A percentile compares a stretch with the other conserved stretches of the same genome.
Evolutionary conservation across 1,284 basidiomycete genomes (phyloP).

Genomic region (Irpex lacteus): DNA sequence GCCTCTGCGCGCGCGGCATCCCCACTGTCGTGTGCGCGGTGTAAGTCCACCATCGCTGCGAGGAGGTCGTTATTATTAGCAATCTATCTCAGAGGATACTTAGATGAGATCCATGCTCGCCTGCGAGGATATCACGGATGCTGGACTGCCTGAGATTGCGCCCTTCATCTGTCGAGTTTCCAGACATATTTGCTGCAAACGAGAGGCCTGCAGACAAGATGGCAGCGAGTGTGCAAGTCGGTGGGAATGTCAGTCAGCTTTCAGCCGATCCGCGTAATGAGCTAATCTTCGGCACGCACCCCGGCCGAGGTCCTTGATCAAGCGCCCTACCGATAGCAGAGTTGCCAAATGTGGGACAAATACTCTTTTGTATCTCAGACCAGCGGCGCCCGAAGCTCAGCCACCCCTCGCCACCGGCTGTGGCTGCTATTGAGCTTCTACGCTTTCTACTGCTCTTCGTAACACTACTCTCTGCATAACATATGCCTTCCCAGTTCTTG

Average conservation of each 20-base stretch:
- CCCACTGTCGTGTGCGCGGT: conserved; percentile 1
- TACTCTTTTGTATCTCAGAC: neutral
- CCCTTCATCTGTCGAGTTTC: neutral
- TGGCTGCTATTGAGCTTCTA: neutral
- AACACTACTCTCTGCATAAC: neutral
- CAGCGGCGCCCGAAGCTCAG: neutral
- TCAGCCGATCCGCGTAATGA: neutral
- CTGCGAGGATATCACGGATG: conserved; percentile 6
- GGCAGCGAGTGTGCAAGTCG: neutral
- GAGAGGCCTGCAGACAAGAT: neutral
- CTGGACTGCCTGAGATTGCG: neutral
- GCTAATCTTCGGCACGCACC: neutral
- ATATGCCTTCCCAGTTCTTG: neutral
- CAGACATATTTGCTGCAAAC: neutral
- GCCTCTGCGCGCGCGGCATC: neutral
- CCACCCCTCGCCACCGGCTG: neutral
- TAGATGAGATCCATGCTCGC: neutral
- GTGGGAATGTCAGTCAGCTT: neutral
- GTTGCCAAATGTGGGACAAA: neutral
- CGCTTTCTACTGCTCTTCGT: conserved; percentile 1
- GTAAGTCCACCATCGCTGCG: conserved; percentile 15
- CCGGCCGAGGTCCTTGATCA: neutral
- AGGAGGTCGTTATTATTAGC: neutral
- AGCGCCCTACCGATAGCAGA: neutral
- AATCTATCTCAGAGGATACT: neutral